A percentile compares a stretch with the other conserved stretches of the same genome.
Conservation (phyloP, 2,329 filamentous ascomycete genomes). For the Diaporthe velutina region DNA sequence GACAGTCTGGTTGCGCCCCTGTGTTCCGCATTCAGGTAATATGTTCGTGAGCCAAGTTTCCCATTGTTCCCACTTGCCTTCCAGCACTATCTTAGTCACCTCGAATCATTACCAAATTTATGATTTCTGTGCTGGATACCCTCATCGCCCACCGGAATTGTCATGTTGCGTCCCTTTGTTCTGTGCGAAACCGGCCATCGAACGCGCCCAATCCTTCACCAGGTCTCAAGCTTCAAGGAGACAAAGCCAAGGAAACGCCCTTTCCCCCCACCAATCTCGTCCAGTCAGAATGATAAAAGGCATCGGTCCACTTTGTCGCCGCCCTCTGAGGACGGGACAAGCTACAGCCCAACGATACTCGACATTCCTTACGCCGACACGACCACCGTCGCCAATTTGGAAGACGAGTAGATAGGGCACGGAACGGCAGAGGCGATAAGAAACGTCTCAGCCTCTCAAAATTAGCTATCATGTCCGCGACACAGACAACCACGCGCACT, state of each 20-base stretch:
- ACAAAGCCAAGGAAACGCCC: constrained; percentile 30
- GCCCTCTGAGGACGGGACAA: background rate
- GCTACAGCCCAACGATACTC: background rate
- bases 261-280: no score
- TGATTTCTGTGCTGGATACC: background rate
- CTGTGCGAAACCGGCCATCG: constrained; percentile 37
- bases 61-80: constrained; percentile 2
- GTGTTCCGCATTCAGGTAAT: constrained; percentile 15
- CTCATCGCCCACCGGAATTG: constrained; percentile 22
- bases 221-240: constrained; percentile 5
- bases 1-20: background rate
- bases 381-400: background rate
- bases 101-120: background rate
- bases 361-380: background rate
- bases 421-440: constrained; percentile 8
- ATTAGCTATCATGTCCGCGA: constrained; percentile 1
- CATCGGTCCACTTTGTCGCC: background rate
- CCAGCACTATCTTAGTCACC: background rate
- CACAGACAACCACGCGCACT: background rate
- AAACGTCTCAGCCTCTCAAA: background rate
- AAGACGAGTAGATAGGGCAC: constrained; percentile 9
- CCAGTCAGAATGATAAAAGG: constrained; percentile 34
- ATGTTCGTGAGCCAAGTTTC: background rate
- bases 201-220: background rate
- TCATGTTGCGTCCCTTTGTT: constrained; percentile 34